These are phyloP conservation scores for Trichomonas tenax DNA, from an alignment of 208 protist genomes.

Conservation along the genomic window DNA sequence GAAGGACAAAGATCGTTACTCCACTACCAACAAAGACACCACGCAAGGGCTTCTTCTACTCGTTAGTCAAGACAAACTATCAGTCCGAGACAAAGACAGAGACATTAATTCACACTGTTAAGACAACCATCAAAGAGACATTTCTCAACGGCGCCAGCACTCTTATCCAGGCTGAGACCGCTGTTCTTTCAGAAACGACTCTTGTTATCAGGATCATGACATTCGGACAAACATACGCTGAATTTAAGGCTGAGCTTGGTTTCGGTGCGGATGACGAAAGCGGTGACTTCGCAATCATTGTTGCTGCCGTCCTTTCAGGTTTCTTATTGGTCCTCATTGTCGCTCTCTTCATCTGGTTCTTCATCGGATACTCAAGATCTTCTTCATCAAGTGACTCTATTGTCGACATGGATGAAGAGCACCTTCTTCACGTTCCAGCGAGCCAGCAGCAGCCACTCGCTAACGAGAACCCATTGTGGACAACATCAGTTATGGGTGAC, in stretches of 20 bases:
- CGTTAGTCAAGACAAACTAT: neutral
- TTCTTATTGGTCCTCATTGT: neutral
- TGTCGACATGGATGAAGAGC: neutral
- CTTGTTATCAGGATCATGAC: neutral
- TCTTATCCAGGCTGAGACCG: neutral
- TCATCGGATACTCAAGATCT: neutral
- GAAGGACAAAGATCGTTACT: neutral
- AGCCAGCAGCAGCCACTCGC: neutral
- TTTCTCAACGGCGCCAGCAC: neutral
- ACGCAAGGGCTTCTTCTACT: neutral
- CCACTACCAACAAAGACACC: neutral
- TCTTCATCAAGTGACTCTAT: neutral
- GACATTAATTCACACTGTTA: neutral
- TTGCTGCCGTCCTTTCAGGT: neutral
- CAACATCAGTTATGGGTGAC: neutral
- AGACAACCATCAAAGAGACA: neutral
- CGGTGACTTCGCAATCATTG: neutral
- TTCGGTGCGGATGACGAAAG: neutral
- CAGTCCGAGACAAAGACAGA: neutral
- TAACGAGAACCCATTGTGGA: neutral
- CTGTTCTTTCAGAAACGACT: neutral
- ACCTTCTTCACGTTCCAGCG: neutral
- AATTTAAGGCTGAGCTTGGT: neutral
- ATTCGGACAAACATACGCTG: neutral
- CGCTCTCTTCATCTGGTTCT: neutral